Evolutionary conservation across 2,329 filamentous ascomycete genomes (phyloP), one percentile per base, ranked within the genome.

Genomic region (Fusarium armeniacum): DNA sequence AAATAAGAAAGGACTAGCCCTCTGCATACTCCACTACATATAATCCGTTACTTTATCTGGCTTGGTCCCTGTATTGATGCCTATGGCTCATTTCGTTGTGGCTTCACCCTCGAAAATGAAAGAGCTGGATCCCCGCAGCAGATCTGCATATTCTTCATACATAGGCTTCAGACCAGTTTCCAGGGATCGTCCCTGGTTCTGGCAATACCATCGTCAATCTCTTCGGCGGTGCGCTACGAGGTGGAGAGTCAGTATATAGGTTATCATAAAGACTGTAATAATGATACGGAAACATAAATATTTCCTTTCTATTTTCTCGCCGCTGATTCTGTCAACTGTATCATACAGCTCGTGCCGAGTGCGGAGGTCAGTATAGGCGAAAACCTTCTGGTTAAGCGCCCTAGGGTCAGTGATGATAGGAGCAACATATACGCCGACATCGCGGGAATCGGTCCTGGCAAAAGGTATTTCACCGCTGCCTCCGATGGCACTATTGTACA

Each of bases 191-290:
- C 18, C 18, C n/a, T 38, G 5, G 35, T n/a, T 38, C 9, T 11
- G 18, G 35, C 35, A 38, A 38, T 38, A 3, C 10, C 35, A 38
- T 10, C 18, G 6, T 38, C 35, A n/a, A 38, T 38, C 4, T 38
- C 35, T 5, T n/a, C 1, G 5, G 9, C 10, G 18, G 35, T n/a
- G 35, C 35, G 35, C 35, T 38, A 3, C 2, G 9, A n/a, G 18
- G 5, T 38, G 2, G 11, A 10, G 5, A 3, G 18, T 38, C 11
- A 38, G 18, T 9, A 11, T 12, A 8, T 0, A n/a, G 1, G 9
- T n/a, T 38, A n/a, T 12, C 9, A 2, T 12, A 5, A 3, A n/a
- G 5, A n/a, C 3, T 12, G 3, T 5, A n/a, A n/a, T 11, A n/a
- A 38, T 12, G 0, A 3, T 10, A 4, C 24, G 7, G 9, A n/a